Evolutionary conservation across 169 alveolate genomes (phyloP).

Genomic region (Plasmodium inui): DNA sequence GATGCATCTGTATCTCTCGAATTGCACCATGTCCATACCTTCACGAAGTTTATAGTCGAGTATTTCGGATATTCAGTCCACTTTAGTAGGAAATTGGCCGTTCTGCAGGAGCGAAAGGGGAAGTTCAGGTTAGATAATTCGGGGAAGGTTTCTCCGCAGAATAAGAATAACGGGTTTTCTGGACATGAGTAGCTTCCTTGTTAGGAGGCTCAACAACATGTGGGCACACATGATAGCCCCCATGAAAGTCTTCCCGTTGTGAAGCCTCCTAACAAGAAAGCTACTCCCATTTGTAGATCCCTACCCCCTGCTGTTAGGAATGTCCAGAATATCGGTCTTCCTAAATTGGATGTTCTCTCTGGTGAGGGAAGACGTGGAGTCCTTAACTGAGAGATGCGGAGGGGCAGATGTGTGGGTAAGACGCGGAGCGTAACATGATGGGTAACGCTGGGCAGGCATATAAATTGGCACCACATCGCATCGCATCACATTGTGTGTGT

Average conservation of each 20-base stretch:
- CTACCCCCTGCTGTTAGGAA: constrained; percentile 76
- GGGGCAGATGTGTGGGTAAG: not conserved
- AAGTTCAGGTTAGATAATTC: not conserved
- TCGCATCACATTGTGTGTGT: not conserved
- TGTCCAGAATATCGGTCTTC: constrained; percentile 21
- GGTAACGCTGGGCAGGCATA: not conserved
- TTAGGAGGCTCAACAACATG: not conserved
- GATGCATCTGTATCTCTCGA: not conserved
- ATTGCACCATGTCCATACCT: not conserved
- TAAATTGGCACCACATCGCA: not conserved
- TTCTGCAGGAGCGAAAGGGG: constrained; percentile 13
- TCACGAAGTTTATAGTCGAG: constrained; percentile 58
- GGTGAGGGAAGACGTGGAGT: constrained; percentile 26
- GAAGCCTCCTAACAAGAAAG: no score
- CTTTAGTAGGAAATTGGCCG: constrained; percentile 51
- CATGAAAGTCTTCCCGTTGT: no score
- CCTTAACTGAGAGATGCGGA: not conserved
- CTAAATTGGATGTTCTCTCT: constrained; percentile 61
- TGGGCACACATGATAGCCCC: not conserved
- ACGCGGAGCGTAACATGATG: not conserved
- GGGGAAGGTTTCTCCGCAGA: not conserved
- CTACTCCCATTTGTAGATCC: not conserved
- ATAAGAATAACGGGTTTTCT: not conserved
- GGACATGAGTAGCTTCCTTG: not conserved
- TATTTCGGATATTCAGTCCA: constrained; percentile 75